phyloP scores from a whole-genome alignment of 495 filamentous ascomycete genomes.

The Usnea hakonensis region DNA sequence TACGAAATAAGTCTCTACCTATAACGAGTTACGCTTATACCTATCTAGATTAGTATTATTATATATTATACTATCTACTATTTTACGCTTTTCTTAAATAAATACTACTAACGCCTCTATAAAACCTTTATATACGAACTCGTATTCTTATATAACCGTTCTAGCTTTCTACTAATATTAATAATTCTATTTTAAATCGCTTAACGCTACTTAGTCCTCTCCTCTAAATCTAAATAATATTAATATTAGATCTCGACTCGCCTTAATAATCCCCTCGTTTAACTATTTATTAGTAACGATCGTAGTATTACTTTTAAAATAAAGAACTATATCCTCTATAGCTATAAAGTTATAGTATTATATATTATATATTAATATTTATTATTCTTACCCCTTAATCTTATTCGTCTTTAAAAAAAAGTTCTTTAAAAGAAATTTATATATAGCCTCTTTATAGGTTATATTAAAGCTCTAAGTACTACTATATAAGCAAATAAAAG shows the following conservation, averaged over 20 bases:
- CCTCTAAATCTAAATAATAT: not conserved
- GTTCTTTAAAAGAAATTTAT: not conserved
- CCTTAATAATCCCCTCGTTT: not conserved
- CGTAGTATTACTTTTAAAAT: not conserved
- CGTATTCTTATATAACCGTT: not conserved
- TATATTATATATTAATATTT: not conserved
- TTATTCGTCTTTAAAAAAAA: not conserved
- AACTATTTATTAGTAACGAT: not conserved
- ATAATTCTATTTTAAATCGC: no score
- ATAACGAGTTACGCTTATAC: not conserved
- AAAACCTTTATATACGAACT: no score
- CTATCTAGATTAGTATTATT: not conserved
- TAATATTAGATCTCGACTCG: not conserved
- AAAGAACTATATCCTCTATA: not conserved
- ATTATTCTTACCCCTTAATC: not conserved
- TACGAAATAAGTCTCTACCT: not conserved
- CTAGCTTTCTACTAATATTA: not conserved
- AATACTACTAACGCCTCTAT: not conserved
- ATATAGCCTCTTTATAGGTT: not conserved
- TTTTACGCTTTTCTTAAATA: not conserved
- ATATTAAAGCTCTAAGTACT: not conserved
- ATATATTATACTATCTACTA: not conserved
- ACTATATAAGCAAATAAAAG: not conserved
- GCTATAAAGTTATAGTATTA: not conserved
- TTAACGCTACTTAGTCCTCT: not conserved